Base-by-base conservation (phyloP, 148 eudicot genomes). In the Fagopyrum esculentum region DNA sequence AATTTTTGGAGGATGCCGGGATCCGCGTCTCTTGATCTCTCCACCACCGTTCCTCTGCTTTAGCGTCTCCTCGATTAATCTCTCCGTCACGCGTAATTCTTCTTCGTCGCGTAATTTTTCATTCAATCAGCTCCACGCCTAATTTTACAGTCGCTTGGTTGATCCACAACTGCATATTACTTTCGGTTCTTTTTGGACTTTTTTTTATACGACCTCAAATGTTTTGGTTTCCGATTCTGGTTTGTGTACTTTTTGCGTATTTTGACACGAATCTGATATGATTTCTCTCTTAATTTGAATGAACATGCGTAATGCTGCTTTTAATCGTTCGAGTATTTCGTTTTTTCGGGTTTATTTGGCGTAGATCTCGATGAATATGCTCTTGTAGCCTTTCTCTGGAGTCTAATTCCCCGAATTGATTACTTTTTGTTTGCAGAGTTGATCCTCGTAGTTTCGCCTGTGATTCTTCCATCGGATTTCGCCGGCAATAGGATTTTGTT, bases 21-120 rank as follows among this genome's bases (percentile, higher is more conserved):
- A 87, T 86, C 85, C 79, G 83, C 83, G 82, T 83, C 78, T 84
- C 84, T 76, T 77, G 84, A 80, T 83, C 80, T 46, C 68, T 47
- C 60, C 69, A 51, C 46, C 74, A n/a, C 56, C 72, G 68, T 77
- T 49, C 72, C n/a, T 56, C 73, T 35, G 30, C 9, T 30, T 57
- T 43, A 4, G 11, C 26, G 4, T 63, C 56, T 17, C 5, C 35
- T 64, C 29, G 79, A 68, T 49, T 57, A 61, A 63, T 54, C n/a
- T 66, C 64, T 60, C 12, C 75, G 19, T 51, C 9, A 45, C 72
- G 30, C 59, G 17, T 26, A n/a, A n/a, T 60, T 74, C 55, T 54
- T 61, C 22, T 46, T 77, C 59, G 55, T 60, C 66, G 3, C 46
- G 56, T 74, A 75, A 74, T 74, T 79, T 45, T 26, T 13, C 15